These are phyloP conservation scores for Fusarium incarnatum DNA, from an alignment of 2,329 filamentous ascomycete genomes.

Conservation along the genomic window DNA sequence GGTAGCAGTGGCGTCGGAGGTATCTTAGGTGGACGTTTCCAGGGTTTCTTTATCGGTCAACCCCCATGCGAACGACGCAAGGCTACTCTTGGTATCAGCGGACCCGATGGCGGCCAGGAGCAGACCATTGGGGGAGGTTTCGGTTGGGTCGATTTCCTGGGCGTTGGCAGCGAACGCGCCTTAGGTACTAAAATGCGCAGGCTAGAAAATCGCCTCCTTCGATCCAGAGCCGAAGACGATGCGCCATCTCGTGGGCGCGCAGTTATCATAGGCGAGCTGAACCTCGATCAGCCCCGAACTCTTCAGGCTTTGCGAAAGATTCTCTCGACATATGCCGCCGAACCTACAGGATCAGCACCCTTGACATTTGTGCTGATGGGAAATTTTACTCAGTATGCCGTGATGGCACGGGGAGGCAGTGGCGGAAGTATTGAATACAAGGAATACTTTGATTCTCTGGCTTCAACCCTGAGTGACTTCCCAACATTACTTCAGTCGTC, in stretches of 20 bases:
- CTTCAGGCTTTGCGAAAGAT: slow-evolving; percentile 85
- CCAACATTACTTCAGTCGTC: slow-evolving; percentile 80
- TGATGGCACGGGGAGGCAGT: slow-evolving; percentile 75
- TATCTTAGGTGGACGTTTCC: slow-evolving; percentile 90
- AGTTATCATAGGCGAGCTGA: slow-evolving; percentile 86
- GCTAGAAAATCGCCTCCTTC: slow-evolving; percentile 76
- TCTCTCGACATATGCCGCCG: slow-evolving; percentile 76
- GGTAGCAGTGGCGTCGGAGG: slow-evolving; percentile 87
- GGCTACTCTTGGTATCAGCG: slow-evolving; percentile 78
- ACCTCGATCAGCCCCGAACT: slow-evolving; percentile 85
- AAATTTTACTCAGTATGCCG: slow-evolving; percentile 78
- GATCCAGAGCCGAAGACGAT: slow-evolving; percentile 51
- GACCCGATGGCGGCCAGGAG: slow-evolving; percentile 66
- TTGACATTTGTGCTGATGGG: slow-evolving; percentile 86
- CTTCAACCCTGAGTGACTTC: slow-evolving; percentile 84
- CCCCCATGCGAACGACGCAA: slow-evolving; percentile 90
- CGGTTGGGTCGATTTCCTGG: slow-evolving; percentile 97
- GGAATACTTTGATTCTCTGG: slow-evolving; percentile 91
- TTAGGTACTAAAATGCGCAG: slow-evolving; percentile 85
- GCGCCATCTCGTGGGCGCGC: slow-evolving; percentile 63
- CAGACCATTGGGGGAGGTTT: slow-evolving; percentile 82
- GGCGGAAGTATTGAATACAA: slow-evolving; percentile 95
- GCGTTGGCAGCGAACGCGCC: slow-evolving; percentile 88
- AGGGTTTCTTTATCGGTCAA: slow-evolving; percentile 90
- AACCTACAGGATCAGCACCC: slow-evolving; percentile 73